Evolutionary conservation across 345 rosid species (phyloP).

Genomic region (Populus simonii): DNA sequence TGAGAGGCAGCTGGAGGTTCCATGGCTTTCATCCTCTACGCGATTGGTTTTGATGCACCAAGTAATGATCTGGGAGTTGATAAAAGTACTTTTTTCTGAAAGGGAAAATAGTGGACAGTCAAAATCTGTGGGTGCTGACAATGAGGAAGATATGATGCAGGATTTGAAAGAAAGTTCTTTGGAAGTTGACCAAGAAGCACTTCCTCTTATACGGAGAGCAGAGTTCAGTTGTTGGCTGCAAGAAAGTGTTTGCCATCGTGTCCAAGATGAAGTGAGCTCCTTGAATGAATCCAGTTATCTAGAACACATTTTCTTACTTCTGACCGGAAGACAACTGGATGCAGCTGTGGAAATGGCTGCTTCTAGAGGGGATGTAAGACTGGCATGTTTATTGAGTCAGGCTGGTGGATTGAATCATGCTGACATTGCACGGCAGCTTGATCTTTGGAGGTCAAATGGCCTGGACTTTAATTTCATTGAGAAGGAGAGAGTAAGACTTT

Average conservation of each 20-base stretch:
- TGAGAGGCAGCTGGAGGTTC: constrained; percentile 75
- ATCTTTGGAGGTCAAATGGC: constrained; percentile 81
- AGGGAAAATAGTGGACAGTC: constrained; percentile 54
- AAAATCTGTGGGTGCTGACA: constrained; percentile 60
- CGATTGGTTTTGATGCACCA: constrained; percentile 82
- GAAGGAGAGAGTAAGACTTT: constrained; percentile 69
- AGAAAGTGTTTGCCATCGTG: constrained; percentile 88
- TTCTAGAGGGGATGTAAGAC: constrained; percentile 87
- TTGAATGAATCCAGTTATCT: constrained; percentile 73
- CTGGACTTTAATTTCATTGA: constrained; percentile 87
- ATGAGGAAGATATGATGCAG: constrained; percentile 90
- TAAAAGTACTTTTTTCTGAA: constrained; percentile 84
- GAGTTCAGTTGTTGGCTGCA: constrained; percentile 92
- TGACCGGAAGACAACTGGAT: constrained; percentile 88
- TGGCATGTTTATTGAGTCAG: constrained; percentile 94
- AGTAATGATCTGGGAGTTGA: constrained; percentile 94
- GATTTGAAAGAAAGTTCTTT: constrained; percentile 66
- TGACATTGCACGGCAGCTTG: constrained; percentile 69
- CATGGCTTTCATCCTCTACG: constrained; percentile 62
- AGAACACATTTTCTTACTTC: constrained; percentile 68
- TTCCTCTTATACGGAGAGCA: constrained; percentile 87
- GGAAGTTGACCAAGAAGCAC: constrained; percentile 65
- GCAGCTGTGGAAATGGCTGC: constrained; percentile 83
- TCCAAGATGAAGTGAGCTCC: constrained; percentile 78
- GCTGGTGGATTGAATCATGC: constrained; percentile 89